Conservation (phyloP, 148 eudicot genomes). For the Limonium bicolor region DNA sequence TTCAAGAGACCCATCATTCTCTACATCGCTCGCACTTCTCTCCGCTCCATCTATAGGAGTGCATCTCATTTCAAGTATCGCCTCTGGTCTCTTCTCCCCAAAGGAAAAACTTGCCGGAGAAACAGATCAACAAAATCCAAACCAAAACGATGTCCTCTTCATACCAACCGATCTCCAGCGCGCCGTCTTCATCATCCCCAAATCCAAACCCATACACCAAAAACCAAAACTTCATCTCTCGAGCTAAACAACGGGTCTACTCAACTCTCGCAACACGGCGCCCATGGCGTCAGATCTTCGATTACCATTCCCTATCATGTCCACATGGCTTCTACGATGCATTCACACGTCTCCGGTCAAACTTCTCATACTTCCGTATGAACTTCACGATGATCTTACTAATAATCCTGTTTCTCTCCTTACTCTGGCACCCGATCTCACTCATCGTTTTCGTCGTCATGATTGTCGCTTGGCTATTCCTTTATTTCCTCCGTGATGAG, state of each 20-base stretch:
- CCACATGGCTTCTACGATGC: conserved; percentile 11
- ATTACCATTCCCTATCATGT: conserved; percentile 12
- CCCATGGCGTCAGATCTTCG: conserved; percentile 34
- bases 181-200: neutral
- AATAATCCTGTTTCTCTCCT: conserved; percentile 40
- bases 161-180: no score
- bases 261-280: conserved; percentile 28
- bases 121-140: no score
- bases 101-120: no score
- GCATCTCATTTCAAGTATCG: no score
- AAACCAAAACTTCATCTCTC: conserved; percentile 27
- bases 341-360: conserved; percentile 25
- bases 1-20: no score
- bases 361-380: conserved; percentile 46
- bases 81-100: no score
- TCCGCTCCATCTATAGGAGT: no score
- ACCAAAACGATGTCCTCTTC: no score
- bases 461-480: conserved; percentile 56
- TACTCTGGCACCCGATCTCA: conserved; percentile 81
- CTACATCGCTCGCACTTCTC: no score
- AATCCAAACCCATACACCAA: neutral
- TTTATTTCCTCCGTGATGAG: conserved; percentile 69
- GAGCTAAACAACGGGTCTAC: conserved; percentile 21
- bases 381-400: conserved; percentile 56
- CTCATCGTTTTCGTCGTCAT: conserved; percentile 43